phyloP scores from a whole-genome alignment of 352 stramenopile genomes.

The Pythium biforme region DNA sequence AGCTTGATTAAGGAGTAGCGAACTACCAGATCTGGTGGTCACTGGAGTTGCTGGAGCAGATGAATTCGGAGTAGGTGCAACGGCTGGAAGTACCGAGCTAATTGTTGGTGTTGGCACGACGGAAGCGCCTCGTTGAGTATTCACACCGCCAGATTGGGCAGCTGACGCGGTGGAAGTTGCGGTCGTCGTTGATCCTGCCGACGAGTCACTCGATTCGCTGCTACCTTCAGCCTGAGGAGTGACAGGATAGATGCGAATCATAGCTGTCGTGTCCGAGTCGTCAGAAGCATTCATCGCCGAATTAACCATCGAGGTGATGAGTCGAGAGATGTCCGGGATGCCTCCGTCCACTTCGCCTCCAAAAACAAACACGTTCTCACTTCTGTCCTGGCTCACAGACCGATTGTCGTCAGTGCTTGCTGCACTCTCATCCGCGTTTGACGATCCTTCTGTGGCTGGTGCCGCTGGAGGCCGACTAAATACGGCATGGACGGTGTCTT shows the following conservation, averaged over 20 bases:
- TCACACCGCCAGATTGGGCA: neutral
- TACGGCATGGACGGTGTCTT: slow-evolving; percentile 26
- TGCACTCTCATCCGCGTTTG: neutral
- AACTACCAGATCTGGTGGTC: neutral
- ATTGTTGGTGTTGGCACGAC: neutral
- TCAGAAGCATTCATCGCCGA: slow-evolving; percentile 4
- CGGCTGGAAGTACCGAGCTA: neutral
- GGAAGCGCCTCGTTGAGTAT: neutral
- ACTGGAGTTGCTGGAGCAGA: neutral
- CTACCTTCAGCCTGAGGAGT: neutral
- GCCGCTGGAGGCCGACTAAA: slow-evolving; percentile 14
- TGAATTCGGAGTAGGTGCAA: neutral
- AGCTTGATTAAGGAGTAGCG: slow-evolving; percentile 16
- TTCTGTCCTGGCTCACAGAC: neutral
- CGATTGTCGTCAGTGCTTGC: too few relatives aligned
- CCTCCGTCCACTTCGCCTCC: neutral
- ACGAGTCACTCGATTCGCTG: neutral
- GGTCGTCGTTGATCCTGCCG: neutral
- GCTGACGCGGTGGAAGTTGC: neutral
- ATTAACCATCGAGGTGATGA: slow-evolving; percentile 16
- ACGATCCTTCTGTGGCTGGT: neutral
- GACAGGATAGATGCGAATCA: neutral
- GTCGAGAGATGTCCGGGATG: slow-evolving; percentile 5
- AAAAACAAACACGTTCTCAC: neutral
- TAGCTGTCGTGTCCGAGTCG: neutral